Evolutionary conservation across 345 rosid genomes (phyloP).

Genomic region (Bretschneidera sinensis): DNA sequence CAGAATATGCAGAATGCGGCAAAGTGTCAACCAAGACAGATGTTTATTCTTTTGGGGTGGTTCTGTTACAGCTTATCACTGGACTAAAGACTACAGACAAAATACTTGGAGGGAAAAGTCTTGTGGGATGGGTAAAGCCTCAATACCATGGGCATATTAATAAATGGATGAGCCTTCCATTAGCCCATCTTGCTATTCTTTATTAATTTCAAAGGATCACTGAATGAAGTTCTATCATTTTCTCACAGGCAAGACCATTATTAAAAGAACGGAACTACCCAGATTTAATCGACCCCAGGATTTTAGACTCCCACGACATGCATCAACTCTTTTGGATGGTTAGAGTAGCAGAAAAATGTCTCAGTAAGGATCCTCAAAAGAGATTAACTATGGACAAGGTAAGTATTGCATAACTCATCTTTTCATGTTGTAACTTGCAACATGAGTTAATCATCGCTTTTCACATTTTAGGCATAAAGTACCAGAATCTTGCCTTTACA

Average conservation of each 20-base stretch:
- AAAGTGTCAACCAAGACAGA: conserved; percentile 63
- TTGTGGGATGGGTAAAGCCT: conserved; percentile 60
- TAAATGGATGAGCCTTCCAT: not conserved
- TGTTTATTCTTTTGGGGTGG: conserved; percentile 63
- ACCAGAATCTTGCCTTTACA: no score
- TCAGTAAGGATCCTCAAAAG: conserved; percentile 52
- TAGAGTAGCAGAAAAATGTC: conserved; percentile 57
- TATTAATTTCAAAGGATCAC: not conserved
- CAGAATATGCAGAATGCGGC: conserved; percentile 64
- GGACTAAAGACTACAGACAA: conserved; percentile 59
- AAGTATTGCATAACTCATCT: not conserved
- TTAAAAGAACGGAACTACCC: conserved; percentile 59
- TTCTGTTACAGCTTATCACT: conserved; percentile 57
- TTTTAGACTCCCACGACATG: conserved; percentile 48
- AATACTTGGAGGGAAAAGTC: conserved; percentile 54
- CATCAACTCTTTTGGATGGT: conserved; percentile 73
- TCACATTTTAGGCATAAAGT: no score
- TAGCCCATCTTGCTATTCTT: not conserved
- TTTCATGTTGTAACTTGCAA: no score
- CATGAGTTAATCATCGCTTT: no score
- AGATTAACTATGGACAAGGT: conserved; percentile 46
- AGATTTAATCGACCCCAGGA: conserved; percentile 47
- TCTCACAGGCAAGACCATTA: conserved; percentile 55
- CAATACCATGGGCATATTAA: not conserved
- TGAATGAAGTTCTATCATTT: not conserved